Base-by-base conservation (phyloP, 257 asterid genomes). In the Solanum peruvianum region DNA sequence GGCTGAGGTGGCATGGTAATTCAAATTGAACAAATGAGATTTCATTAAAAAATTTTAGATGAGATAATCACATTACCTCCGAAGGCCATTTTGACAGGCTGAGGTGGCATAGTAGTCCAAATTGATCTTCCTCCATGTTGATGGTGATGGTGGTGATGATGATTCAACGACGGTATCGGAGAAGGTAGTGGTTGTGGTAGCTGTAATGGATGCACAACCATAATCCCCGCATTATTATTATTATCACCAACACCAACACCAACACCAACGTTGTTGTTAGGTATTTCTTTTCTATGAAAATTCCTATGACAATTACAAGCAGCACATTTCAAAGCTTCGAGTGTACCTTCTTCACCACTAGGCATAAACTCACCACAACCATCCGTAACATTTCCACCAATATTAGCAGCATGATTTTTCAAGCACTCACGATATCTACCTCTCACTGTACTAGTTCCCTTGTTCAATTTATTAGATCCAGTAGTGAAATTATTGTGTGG, bases 361-460 rank as follows among this genome's bases (percentile, higher is more conserved):
- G 98, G 99, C 99, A 96, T 96, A 89, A 96, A 96, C 76, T 96
- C 99, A 8, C 99, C 98, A 92, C 99, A 97, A 12, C 99, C 99
- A 77, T 97, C 99, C 31, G 96, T 95, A 83, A 95, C 98, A 87
- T 89, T 92, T n/a, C 98, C 98, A 62, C 99, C 99, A 45, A 92
- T 90, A 80, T 72, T 92, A 37, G 98, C 99, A 21, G 99, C 99
- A 87, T 96, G 99, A 89, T 96, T 96, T 91, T 95, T 96, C 16
- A 92, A 88, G 85, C 99, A 96, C 83, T 95, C 98, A 2, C 95
- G 93, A 93, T 96, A 96, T 88, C 86, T 91, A 47, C 87, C 82
- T 35, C 87, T 41, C 20, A 64, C 13, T 25, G 78, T 15, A 4
- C 20, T 2, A 52, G 21, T 47, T 21, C 12, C 75, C 64, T 85